Base-by-base conservation (phyloP, 768 basidiomycete genomes). In the Cystobasidium tubakii region DNA sequence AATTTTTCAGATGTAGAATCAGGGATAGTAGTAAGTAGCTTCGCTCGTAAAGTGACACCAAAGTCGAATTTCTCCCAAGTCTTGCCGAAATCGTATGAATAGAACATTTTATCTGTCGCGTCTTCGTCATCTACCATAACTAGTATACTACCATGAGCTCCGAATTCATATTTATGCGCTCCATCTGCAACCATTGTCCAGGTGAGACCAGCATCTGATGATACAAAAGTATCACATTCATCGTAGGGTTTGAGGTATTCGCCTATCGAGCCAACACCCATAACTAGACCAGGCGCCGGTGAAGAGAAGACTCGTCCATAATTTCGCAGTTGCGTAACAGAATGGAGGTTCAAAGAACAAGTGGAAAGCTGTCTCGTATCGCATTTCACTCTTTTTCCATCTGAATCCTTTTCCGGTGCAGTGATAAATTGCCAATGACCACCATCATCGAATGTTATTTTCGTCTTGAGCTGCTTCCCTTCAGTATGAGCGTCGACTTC, bases 1-100 rank as follows among this genome's bases (percentile, higher is more conserved):
- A 98, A 97, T 81, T 95, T 97, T 80, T 96, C 95, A 0, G 92
- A 94, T 0, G 96, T 97, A 15, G 92, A 92, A 77, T 99, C 96
- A 0, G 92, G 91, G 4, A 97, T 86, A 1, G 92, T 96, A 50
- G 89, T 88, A n/a, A 99, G 83, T 0, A 87, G 87, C 9, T 87
- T 85, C 0, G 91, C 88, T 25, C 89, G 87, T 3, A 97, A 75
- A 33, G 83, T 87, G 73, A 90, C 80, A 1, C 87, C 90, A 65
- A 94, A 82, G 15, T 89, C 82, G 75, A 90, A 87, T 15, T 84
- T 82, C 72, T 86, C 82, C 95, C 96, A 99, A 17, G 84, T 87
- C 73, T 84, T 83, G 6, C 96, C 94, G 29, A 90, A 84, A 80
- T 99, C 89, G 33, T 87, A 85, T 7, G 90, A 91, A 80, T 95